Evolutionary conservation across 345 rosid species (phyloP).

Genomic region (Sonneratia alba): DNA sequence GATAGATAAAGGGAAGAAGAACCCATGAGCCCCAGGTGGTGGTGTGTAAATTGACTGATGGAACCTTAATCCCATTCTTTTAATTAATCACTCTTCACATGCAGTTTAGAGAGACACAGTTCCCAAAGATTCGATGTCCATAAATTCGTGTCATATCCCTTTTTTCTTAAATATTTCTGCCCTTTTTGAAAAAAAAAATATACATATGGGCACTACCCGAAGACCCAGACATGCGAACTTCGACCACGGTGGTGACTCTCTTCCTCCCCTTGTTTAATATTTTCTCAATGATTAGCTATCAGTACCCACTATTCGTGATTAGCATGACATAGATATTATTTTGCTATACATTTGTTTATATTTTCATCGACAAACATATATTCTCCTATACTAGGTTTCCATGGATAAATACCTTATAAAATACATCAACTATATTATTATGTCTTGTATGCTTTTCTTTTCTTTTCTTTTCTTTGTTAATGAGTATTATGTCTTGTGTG

Average conservation of each 20-base stretch:
- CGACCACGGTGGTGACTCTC: not conserved
- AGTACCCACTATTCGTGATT: not conserved
- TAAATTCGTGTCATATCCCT: not conserved
- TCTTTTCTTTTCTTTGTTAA: no score
- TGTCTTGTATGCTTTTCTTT: no score
- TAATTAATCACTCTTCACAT: not conserved
- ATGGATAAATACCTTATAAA: not conserved
- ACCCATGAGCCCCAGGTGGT: not conserved
- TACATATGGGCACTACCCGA: not conserved
- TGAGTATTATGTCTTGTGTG: not conserved
- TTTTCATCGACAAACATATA: not conserved
- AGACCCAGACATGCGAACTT: not conserved
- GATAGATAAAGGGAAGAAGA: not conserved
- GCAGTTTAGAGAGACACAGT: not conserved
- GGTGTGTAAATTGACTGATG: not conserved
- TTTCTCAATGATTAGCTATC: not conserved
- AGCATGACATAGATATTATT: not conserved
- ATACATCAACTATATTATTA: not conserved
- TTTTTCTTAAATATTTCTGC: not conserved
- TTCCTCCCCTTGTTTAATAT: not conserved
- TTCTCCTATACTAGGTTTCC: not conserved
- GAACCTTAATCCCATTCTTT: not conserved
- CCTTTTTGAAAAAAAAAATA: not conserved
- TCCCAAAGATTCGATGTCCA: conserved; percentile 3
- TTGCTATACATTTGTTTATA: not conserved